Base-by-base conservation (phyloP, 805 yeast species). In the Candida chauliodis region DNA sequence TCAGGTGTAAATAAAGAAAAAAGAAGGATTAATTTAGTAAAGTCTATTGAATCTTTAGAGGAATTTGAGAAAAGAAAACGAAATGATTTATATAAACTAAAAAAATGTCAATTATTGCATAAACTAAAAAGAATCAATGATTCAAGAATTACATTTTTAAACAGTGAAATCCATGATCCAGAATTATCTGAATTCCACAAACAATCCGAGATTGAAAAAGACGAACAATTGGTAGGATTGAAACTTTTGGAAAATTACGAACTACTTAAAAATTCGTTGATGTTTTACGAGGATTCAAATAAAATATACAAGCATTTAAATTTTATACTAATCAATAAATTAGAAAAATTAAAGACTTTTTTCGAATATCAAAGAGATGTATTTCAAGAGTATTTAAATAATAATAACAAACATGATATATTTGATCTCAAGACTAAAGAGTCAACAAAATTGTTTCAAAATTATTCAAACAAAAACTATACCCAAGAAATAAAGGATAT, bases 261-360 rank as follows among this genome's bases (percentile, higher is more conserved):
- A 35, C 46, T 52, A 16, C 48, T 66, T 30, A 55, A 61, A 39
- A 52, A 49, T 25, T 56, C 64, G 8, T 46, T 57, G 27, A 43
- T 45, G 4, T 66, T 63, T 40, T 67, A 66, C 42, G 59, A 63
- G 29, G 67, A 67, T 30, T 59, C 69, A 8, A 61, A 66, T 44
- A 53, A 54, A 30, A 49, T 47, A 21, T 68, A 66, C 46, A 56
- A 55, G 41, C 51, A 53, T 37, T 53, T 61, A 50, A 63, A 58
- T 40, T 29, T 42, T 15, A 39, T 53, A 4, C 31, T 59, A 46
- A 42, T 57, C 14, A 66, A 61, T 47, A 67, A 66, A 45, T 52
- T 69, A 25, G 56, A 56, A 34, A 69, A 68, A 45, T 46, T 69
- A 30, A 58, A 59, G 46, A 58, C 61, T 41, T 68, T 67, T 40